Percentiles rank a stretch among this genome's conserved stretches.
These are phyloP conservation scores for Leptographium lundbergii DNA, from an alignment of 2,329 filamentous ascomycete species.

Conservation along the genomic window DNA sequence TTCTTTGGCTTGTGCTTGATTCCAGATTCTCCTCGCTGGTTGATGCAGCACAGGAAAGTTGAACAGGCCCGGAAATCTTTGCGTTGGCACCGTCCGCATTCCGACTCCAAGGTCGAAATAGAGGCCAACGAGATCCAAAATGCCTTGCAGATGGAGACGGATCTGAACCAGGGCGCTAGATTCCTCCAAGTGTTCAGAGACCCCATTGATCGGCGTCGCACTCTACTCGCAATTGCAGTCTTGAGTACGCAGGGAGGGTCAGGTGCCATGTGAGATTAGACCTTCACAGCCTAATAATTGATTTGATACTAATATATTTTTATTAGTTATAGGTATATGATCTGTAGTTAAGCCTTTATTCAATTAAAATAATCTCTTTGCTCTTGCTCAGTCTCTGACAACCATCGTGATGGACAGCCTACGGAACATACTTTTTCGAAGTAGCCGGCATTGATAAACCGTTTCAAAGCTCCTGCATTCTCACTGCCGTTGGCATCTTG, in stretches of 20 bases:
- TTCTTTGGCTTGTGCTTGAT: conserved; percentile 24
- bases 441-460: conserved; percentile 43
- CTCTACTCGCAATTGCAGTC: conserved; percentile 31
- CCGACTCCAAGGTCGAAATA: conserved; percentile 17
- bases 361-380: neutral
- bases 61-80: neutral
- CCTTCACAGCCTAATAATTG: too few relatives aligned
- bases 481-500: conserved; percentile 39
- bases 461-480: conserved; percentile 44
- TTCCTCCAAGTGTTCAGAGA: conserved; percentile 36
- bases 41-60: conserved; percentile 21
- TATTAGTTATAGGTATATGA: conserved; percentile 25
- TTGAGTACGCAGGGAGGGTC: conserved; percentile 39
- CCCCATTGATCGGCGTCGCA: conserved; percentile 38
- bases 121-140: conserved; percentile 26
- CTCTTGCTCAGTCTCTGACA: neutral
- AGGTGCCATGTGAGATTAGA: conserved; percentile 29
- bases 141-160: conserved; percentile 22
- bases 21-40: conserved; percentile 28
- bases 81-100: conserved; percentile 14
- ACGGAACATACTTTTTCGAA: conserved; percentile 46
- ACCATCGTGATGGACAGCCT: conserved; percentile 23
- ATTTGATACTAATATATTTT: too few relatives aligned
- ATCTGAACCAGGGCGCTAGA: conserved; percentile 19
- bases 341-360: conserved; percentile 26